Evolutionary conservation across 495 filamentous ascomycete genomes (phyloP), one percentile per base, ranked within the genome.

Genomic region (Amphirosellinia nigrospora): DNA sequence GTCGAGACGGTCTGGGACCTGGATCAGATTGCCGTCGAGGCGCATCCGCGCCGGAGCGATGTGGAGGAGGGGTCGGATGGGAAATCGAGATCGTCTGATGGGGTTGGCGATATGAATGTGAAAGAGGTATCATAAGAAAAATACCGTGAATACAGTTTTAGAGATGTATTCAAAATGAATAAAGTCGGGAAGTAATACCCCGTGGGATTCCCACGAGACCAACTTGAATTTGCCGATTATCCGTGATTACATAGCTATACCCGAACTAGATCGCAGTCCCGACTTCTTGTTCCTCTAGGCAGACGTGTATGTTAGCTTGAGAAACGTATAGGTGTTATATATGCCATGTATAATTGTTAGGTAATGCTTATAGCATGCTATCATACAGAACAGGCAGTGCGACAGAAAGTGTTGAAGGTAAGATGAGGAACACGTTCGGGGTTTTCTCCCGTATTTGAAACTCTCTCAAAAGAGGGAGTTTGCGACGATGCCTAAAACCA

Each of bases 1-100:
- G 43, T 68, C 7, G 60, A 76, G 41, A 81, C 79, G 32, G 77
- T 83, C 26, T 81, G 75, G 77, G 66, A 74, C 28, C 53, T 77
- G 8, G 77, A 78, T 36, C 65, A 65, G 23, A 64, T 71, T 19
- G 38, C 69, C 16, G 72, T 75, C 48, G 68, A 75, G 50, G 71
- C 71, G 28, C 70, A 69, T 15, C 23, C 43, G 16, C 71, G 48
- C 26, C 64, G 59, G 23, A 71, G 72, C 30, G 70, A 74, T 43
- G 28, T 52, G 0, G 48, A 53, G 60, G 36, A 53, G 50, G 60
- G 19, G 4, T 69, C 56, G 0, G 66, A 69, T 41, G 46, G 39
- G 26, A 63, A 63, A 36, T 38, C 10, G 0, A 61, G 28, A 28
- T 43, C 36, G 60, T 43, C 60, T 9, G 60, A 63, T 43, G 39